Base-by-base conservation (phyloP, 805 yeast genomes). In the Wickerhamomyces sydowiorum region DNA sequence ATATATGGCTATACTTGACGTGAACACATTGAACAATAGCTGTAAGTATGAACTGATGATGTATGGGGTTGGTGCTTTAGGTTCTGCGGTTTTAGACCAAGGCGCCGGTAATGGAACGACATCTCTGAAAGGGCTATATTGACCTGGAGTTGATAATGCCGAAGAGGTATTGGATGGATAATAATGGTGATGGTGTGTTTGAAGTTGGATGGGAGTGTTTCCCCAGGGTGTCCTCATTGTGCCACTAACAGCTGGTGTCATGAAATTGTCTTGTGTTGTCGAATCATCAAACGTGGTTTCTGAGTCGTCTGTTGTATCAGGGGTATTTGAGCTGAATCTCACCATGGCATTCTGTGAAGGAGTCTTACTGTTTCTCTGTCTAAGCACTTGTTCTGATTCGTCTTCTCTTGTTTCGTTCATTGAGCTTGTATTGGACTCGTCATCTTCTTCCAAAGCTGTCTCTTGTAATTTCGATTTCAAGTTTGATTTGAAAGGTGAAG, bases 31-130 rank as follows among this genome's bases (percentile, higher is more conserved):
- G 45, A 77, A 54, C 2, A 69, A 37, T 8, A 81, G 50, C 57
- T 83, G 90, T 27, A 82, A 56, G 50, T 82, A 80, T 13, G 89
- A 76, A 9, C 82, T 70, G 9, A 81, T 54, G 23, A 77, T 54
- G 52, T 83, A 83, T 7, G 84, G 77, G 0, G 68, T 60, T 44
- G 70, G 71, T 24, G 74, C 77, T 17, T 63, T 66, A 3, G 87
- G 85, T 12, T 64, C 54, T 4, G 80, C 73, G 7, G 60, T 52
- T 7, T 65, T 43, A 6, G 76, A 72, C 86, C 86, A 80, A 0
- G 86, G 85, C 3, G 65, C 64, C 1, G 87, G 87, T 25, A 81
- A 61, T 1, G 52, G 41, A 3, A 49, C 39, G n/a, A 45, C 36
- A 24, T 50, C 45, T 37, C 27, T 9, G 31, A 27, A 14, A 36